These are phyloP conservation scores for Fusarium sp. DNA, from an alignment of 2,329 filamentous ascomycete genomes.

Conservation along the genomic window DNA sequence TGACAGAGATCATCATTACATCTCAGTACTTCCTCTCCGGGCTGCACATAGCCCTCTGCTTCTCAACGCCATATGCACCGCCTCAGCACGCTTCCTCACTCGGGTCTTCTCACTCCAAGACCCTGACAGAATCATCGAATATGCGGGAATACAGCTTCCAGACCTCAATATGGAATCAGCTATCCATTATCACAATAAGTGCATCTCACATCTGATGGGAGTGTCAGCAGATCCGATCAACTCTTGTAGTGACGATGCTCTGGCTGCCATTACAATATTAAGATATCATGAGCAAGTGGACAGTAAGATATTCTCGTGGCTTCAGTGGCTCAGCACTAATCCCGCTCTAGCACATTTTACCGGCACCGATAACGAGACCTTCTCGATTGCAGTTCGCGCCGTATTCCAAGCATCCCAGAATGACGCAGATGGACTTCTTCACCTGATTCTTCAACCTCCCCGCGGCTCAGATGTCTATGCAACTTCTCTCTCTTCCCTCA, in stretches of 20 bases:
- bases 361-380: background rate
- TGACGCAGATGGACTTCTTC: background rate
- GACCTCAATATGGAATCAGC: background rate
- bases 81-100: background rate
- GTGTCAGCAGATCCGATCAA: background rate
- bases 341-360: background rate
- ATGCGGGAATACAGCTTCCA: rapidly evolving
- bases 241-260: background rate
- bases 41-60: rapidly evolving
- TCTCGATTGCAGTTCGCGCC: background rate
- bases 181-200: rapidly evolving
- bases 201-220: background rate
- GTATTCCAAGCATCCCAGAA: background rate
- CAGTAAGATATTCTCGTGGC: too few relatives aligned
- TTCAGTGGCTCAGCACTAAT: too few relatives aligned
- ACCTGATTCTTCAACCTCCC: background rate
- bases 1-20: background rate
- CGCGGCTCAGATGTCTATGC: background rate
- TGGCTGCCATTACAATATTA: background rate
- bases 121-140: rapidly evolving
- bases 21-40: background rate
- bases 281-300: background rate
- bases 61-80: background rate
- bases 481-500: rapidly evolving
- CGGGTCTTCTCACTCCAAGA: background rate